These are phyloP conservation scores for Pulveroboletus sp. DNA, from an alignment of 768 basidiomycete species.

Conservation along the genomic window DNA sequence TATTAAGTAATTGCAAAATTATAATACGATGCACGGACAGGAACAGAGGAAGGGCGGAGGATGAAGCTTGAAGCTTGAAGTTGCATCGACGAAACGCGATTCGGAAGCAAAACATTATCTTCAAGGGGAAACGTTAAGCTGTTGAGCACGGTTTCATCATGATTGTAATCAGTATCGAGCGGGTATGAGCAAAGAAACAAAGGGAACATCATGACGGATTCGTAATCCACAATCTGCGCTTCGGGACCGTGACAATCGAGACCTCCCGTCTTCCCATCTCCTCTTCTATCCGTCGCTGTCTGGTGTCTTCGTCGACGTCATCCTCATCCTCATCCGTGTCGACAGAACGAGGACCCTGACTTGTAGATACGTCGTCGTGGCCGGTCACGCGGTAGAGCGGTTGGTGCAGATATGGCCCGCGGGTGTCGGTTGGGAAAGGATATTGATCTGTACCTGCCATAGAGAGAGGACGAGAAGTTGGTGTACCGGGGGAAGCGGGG, in stretches of 20 bases:
- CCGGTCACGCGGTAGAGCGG: constrained; percentile 53
- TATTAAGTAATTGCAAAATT: constrained; percentile 25
- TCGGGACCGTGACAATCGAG: constrained; percentile 75
- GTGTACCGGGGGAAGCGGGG: constrained; percentile 34
- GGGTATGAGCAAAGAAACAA: constrained; percentile 9
- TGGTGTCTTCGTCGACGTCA: constrained; percentile 70
- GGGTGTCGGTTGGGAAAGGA: constrained; percentile 42
- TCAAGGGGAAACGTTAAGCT: constrained; percentile 2
- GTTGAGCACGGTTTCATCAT: constrained; percentile 11
- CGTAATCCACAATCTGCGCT: constrained; percentile 68
- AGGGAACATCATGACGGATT: constrained; percentile 50
- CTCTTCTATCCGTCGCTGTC: constrained; percentile 74
- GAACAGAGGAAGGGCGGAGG: background rate
- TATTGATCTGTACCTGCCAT: constrained; percentile 40
- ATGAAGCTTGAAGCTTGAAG: background rate
- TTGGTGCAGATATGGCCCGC: constrained; percentile 68
- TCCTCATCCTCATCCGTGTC: constrained; percentile 64
- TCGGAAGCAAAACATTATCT: constrained; percentile 13
- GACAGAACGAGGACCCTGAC: constrained; percentile 44
- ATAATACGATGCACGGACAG: constrained; percentile 24
- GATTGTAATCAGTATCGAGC: constrained; percentile 22
- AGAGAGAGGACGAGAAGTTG: constrained; percentile 40
- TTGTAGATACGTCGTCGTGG: constrained; percentile 41
- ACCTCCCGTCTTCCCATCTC: constrained; percentile 82
- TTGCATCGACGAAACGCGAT: constrained; percentile 14